Evolutionary conservation across 768 basidiomycete species (phyloP), one percentile per base, ranked within the genome.

Genomic region (Rhodotorula kratochvilovae): DNA sequence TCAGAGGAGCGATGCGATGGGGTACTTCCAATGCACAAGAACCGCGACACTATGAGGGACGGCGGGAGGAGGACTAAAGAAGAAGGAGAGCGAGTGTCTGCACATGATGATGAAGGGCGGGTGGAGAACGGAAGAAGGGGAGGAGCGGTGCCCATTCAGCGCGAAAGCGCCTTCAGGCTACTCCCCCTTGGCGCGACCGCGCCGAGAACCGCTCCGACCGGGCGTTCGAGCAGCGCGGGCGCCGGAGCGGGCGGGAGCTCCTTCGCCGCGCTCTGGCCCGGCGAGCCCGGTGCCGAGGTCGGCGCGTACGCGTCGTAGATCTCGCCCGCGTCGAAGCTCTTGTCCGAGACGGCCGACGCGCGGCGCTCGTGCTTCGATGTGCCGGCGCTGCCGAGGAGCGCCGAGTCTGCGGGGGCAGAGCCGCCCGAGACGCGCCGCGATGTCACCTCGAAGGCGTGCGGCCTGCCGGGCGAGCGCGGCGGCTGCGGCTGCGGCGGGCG

Each of bases 301-400:
- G 58, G 29, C 11, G 61, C 51, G 50, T 71, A 71, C 36, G 70
- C 70, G 39, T 71, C 70, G 56, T 67, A 71, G 57, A 71, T 71
- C 61, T 71, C 70, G 35, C 19, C 16, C 46, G 64, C 64, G 48
- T 66, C 65, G 36, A 71, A 63, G 35, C 56, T 60, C 36, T 63
- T 63, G 61, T 71, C 66, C 27, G 61, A 63, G 42, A 67, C 12
- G 27, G 63, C 61, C 31, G 61, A 63, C 21, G 46, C 8, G n/a
- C 60, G 55, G 33, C 57, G 61, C 16, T 66, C 39, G 36, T 36
- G 62, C 31, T 39, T 48, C 12, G 25, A 11, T 5, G 36, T 13
- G 61, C 17, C 11, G 54, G 39, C 21, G 21, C 10, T n/a, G n/a
- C n/a, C 42, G 42, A 54, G 51, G 63, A 60, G 53, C 45, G 60